Evolutionary conservation across 805 yeast species (phyloP).

Genomic region (Maudiozyma bulderi): DNA sequence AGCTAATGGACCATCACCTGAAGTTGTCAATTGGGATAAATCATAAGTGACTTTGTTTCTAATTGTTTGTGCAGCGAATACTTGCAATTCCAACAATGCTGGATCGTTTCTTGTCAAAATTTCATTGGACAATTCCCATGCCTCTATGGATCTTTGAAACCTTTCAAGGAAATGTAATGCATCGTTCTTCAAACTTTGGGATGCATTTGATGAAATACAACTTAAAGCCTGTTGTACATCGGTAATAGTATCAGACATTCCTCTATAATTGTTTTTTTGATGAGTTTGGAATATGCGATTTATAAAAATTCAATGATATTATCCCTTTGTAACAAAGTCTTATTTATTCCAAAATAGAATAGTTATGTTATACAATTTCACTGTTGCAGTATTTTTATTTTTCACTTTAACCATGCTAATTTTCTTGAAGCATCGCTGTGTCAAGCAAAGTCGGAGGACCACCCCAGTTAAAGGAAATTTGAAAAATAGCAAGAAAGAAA

Average conservation of each 20-base stretch:
- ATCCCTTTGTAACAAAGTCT: neutral
- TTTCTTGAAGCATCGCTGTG: no score
- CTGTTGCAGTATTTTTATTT: no score
- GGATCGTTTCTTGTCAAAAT: constrained; percentile 34
- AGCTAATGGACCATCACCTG: constrained; percentile 39
- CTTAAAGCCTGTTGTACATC: constrained; percentile 22
- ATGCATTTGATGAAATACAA: constrained; percentile 23
- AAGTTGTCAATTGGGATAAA: constrained; percentile 50
- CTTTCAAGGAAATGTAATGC: constrained; percentile 54
- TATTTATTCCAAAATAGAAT: no score
- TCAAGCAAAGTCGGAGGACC: no score
- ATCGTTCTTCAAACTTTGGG: constrained; percentile 29
- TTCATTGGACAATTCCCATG: constrained; percentile 66
- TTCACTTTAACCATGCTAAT: no score
- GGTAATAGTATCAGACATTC: constrained; percentile 12
- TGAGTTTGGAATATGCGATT: no score
- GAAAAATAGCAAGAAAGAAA: no score
- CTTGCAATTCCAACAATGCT: constrained; percentile 45
- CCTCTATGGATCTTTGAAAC: constrained; percentile 73
- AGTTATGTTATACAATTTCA: no score
- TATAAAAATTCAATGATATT: no score
- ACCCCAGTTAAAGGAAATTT: no score
- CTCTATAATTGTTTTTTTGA: no score
- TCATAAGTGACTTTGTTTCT: constrained; percentile 80
- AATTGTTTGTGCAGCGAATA: constrained; percentile 88